Percentiles rank a stretch among this genome's conserved stretches.
These are phyloP conservation scores for Teratosphaeria nubilosa DNA, from an alignment of 2,329 filamentous ascomycete species.

Conservation along the genomic window DNA sequence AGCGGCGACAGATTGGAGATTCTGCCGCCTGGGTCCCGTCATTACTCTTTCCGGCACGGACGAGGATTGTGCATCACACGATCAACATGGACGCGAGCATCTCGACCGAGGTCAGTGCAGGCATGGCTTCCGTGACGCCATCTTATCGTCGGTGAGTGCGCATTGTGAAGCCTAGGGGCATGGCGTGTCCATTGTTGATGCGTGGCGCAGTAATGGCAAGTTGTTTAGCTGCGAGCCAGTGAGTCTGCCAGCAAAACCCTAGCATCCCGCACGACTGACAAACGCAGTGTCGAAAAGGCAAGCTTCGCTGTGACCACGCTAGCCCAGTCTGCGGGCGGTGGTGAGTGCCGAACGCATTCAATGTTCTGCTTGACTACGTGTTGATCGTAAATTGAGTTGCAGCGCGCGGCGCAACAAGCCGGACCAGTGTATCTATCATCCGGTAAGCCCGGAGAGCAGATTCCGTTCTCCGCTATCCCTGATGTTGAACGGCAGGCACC, in stretches of 20 bases:
- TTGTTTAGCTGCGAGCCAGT: constrained; percentile 26
- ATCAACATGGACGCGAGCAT: background rate
- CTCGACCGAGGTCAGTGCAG: background rate
- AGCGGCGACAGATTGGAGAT: background rate
- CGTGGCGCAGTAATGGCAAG: constrained; percentile 23
- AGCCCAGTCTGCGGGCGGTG: constrained; percentile 25
- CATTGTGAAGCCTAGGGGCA: background rate
- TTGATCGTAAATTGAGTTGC: background rate
- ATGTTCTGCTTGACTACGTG: background rate
- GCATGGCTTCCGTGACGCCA: constrained; percentile 2
- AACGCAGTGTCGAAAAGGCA: constrained; percentile 21
- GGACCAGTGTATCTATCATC: constrained; percentile 26
- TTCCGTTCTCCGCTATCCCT: background rate
- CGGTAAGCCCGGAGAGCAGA: constrained; percentile 5
- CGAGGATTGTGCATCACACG: background rate
- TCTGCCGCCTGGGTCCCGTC: no score
- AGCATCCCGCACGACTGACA: background rate
- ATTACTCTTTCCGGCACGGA: no score
- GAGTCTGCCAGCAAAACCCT: constrained; percentile 2
- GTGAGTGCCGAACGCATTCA: background rate
- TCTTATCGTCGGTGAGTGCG: constrained; percentile 5
- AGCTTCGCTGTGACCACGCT: constrained; percentile 26
- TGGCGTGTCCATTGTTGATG: background rate
- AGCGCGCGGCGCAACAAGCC: constrained; percentile 19
- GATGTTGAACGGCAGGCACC: background rate